Evolutionary conservation across 2,329 filamentous ascomycete species (phyloP).

Genomic region (Apiospora marii): DNA sequence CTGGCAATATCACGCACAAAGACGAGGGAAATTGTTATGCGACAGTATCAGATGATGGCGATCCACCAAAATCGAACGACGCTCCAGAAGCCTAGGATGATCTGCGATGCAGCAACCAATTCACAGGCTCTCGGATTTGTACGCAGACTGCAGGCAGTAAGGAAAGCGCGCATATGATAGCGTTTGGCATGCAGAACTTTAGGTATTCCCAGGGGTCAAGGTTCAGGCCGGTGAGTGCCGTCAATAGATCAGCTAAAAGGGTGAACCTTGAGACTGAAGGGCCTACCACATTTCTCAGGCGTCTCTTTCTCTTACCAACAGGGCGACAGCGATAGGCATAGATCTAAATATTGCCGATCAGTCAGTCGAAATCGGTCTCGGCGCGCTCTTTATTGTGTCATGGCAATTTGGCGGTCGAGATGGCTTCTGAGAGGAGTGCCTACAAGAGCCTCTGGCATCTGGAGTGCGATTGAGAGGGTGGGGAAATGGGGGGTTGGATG

Average conservation of each 20-base stretch:
- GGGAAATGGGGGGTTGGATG: slow-evolving; percentile 8
- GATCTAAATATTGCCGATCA: not conserved
- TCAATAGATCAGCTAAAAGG: slow-evolving; percentile 12
- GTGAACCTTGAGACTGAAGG: not conserved
- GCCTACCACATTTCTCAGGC: not conserved
- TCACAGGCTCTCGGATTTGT: not conserved
- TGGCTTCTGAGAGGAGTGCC: not conserved
- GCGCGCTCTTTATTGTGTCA: not conserved
- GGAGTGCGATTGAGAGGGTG: not conserved
- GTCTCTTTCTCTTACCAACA: not conserved
- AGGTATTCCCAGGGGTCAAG: slow-evolving; percentile 5
- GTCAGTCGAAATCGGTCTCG: not conserved
- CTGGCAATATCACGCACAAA: not conserved
- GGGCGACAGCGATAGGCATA: not conserved
- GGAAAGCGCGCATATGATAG: not conserved
- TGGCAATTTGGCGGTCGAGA: not conserved
- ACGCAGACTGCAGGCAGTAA: not conserved
- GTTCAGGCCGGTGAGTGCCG: slow-evolving; percentile 19
- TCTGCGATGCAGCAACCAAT: not conserved
- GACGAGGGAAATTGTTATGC: not conserved
- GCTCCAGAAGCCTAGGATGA: not conserved
- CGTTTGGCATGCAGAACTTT: not conserved
- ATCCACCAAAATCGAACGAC: slow-evolving; percentile 19
- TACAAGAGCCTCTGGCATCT: not conserved
- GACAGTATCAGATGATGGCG: slow-evolving; percentile 15